Evolutionary conservation across 805 yeast genomes (phyloP).

Genomic region (Lipomyces mesembrius): DNA sequence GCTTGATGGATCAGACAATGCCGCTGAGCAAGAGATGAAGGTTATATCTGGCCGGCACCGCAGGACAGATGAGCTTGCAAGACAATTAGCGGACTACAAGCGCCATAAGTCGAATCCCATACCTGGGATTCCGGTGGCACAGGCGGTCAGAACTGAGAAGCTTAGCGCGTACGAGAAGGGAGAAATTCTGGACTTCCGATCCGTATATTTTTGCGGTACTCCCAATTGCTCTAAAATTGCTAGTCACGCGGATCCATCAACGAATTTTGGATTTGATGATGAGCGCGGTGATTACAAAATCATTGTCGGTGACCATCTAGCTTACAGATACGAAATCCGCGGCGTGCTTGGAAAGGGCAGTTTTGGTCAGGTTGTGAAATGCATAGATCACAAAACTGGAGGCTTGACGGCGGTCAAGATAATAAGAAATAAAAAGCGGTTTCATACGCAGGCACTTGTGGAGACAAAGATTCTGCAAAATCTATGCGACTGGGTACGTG

Average conservation of each 20-base stretch:
- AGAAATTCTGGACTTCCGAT: constrained; percentile 57
- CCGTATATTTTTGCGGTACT: constrained; percentile 59
- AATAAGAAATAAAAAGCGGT: constrained; percentile 70
- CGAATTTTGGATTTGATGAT: constrained; percentile 77
- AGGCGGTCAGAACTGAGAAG: constrained; percentile 16
- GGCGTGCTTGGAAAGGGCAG: constrained; percentile 73
- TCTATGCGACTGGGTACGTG: constrained; percentile 46
- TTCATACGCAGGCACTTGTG: constrained; percentile 76
- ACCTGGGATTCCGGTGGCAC: constrained; percentile 15
- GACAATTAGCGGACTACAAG: constrained; percentile 17
- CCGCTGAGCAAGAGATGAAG: constrained; percentile 32
- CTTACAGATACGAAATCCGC: constrained; percentile 70
- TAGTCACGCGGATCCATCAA: constrained; percentile 39
- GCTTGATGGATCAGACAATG: constrained; percentile 21
- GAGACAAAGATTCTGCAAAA: constrained; percentile 71
- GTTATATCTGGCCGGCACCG: constrained; percentile 17
- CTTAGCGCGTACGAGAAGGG: constrained; percentile 64
- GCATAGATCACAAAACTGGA: constrained; percentile 67
- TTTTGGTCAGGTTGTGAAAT: constrained; percentile 76
- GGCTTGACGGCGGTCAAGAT: constrained; percentile 72
- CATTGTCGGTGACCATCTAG: constrained; percentile 68
- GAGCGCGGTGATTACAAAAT: constrained; percentile 63
- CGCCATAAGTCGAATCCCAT: constrained; percentile 2
- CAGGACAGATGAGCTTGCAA: constrained; percentile 21
- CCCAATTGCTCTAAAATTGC: constrained; percentile 36